A percentile compares a stretch with the other conserved stretches of the same genome.
Conservation (phyloP, 164 flowering plant species). For the Sextonia rubra region DNA sequence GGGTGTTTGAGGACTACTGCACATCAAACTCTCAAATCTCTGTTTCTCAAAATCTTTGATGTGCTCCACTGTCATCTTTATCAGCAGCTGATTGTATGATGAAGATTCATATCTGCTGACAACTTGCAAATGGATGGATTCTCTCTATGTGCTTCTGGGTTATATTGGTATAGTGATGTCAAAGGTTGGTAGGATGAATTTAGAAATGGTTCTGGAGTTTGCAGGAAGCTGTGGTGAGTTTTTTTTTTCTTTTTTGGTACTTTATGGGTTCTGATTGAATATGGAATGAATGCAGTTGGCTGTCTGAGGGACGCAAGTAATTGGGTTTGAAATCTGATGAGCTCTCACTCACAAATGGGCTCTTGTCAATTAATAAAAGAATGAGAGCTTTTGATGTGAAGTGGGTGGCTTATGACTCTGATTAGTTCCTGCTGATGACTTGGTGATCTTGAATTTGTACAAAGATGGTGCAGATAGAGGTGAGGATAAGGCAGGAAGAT, state of each 20-base stretch:
- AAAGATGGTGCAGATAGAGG: not conserved
- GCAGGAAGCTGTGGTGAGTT: not conserved
- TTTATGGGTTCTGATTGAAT: not conserved
- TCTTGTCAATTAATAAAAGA: too few species aligned
- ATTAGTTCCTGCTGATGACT: not conserved
- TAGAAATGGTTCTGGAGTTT: not conserved
- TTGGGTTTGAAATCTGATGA: not conserved
- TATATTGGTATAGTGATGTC: not conserved
- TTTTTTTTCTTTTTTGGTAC: not conserved
- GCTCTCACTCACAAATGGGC: too few species aligned
- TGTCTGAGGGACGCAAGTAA: not conserved
- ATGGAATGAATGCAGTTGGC: not conserved
- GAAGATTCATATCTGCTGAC: not conserved
- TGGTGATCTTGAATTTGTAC: not conserved
- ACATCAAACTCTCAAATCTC: not conserved
- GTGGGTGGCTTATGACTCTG: not conserved
- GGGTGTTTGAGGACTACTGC: not conserved
- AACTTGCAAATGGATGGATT: not conserved
- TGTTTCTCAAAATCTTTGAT: not conserved
- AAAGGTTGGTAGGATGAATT: not conserved
- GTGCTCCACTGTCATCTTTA: not conserved
- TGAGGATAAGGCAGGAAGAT: constrained; percentile 5
- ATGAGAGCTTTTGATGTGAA: not conserved
- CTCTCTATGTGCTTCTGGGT: not conserved
- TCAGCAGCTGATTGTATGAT: not conserved